A percentile compares a stretch with the other conserved stretches of the same genome.
These are phyloP conservation scores for Alternaria panax DNA, from an alignment of 2,329 filamentous ascomycete genomes.

Conservation along the genomic window DNA sequence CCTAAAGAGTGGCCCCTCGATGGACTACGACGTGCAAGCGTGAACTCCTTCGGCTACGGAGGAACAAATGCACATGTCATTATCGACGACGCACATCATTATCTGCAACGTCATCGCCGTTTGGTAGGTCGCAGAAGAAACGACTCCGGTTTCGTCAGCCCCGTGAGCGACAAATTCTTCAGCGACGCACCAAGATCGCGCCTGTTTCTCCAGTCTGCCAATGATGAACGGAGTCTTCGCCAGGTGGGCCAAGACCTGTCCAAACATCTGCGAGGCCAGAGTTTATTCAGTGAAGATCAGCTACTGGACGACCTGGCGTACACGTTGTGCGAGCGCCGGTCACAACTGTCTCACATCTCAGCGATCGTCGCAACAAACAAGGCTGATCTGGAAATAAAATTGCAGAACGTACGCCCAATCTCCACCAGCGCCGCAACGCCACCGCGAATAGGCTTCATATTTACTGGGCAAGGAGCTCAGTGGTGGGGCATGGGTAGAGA, in stretches of 20 bases:
- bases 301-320: constrained; percentile 25
- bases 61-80: constrained; percentile 34
- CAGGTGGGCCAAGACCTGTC: constrained; percentile 27
- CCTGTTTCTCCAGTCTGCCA: constrained; percentile 24
- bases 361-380: constrained; percentile 7
- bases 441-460: constrained; percentile 36
- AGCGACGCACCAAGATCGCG: constrained; percentile 1
- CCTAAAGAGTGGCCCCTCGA: constrained; percentile 21
- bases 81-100: constrained; percentile 38
- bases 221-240: constrained; percentile 13
- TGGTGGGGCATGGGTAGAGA: constrained; percentile 53
- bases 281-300: constrained; percentile 10
- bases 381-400: constrained; percentile 3
- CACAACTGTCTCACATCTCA: constrained; percentile 7
- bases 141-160: constrained; percentile 16
- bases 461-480: constrained; percentile 56
- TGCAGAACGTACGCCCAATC: neutral
- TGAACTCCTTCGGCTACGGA: constrained; percentile 35
- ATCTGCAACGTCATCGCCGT: neutral
- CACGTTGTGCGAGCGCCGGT: constrained; percentile 27
- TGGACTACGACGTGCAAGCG: constrained; percentile 19
- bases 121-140: constrained; percentile 4
- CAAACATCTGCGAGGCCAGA: constrained; percentile 11
- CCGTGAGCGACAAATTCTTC: constrained; percentile 2
- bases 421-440: neutral